Conservation (phyloP, 108 stramenopile genomes). For the Cylindrotheca fusiformis region DNA sequence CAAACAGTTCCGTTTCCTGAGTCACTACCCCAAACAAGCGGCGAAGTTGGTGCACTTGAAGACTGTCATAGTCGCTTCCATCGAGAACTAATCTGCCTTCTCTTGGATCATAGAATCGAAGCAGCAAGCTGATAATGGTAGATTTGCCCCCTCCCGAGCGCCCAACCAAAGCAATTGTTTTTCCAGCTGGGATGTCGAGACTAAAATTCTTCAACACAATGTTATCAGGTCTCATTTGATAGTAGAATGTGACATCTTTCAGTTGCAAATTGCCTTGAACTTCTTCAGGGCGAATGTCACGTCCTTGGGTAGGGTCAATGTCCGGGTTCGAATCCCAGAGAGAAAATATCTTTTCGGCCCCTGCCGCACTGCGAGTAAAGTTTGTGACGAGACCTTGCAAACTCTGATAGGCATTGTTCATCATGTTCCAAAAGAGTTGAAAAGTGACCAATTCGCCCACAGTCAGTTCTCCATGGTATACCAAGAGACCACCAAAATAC, state of each 20-base stretch:
- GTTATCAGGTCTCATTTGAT: slow-evolving; percentile 71
- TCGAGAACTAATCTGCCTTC: slow-evolving; percentile 49
- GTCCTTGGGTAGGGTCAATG: slow-evolving; percentile 19
- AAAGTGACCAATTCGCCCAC: slow-evolving; percentile 59
- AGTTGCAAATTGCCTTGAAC: slow-evolving; percentile 46
- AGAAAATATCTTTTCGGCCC: slow-evolving; percentile 48
- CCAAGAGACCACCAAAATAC: slow-evolving; percentile 63
- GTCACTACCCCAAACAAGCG: slow-evolving; percentile 53
- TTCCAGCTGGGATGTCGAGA: slow-evolving; percentile 39
- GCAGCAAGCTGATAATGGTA: slow-evolving; percentile 64
- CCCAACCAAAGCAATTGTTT: slow-evolving; percentile 44
- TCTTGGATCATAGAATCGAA: slow-evolving; percentile 74
- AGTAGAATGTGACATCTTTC: slow-evolving; percentile 74
- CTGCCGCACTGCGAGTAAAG: slow-evolving; percentile 54
- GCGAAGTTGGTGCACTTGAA: slow-evolving; percentile 66
- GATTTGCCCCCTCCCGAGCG: slow-evolving; percentile 74
- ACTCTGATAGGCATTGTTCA: slow-evolving; percentile 42
- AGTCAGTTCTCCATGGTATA: slow-evolving; percentile 42
- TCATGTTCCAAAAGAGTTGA: slow-evolving; percentile 49
- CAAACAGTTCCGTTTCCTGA: slow-evolving; percentile 63
- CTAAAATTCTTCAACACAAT: slow-evolving; percentile 26
- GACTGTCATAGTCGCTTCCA: slow-evolving; percentile 44
- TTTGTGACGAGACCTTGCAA: slow-evolving; percentile 29
- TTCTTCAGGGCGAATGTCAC: slow-evolving; percentile 3
- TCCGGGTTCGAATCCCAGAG: slow-evolving; percentile 47